Conservation (phyloP, 768 basidiomycete genomes). For the Hemileccinum rubropunctum region DNA sequence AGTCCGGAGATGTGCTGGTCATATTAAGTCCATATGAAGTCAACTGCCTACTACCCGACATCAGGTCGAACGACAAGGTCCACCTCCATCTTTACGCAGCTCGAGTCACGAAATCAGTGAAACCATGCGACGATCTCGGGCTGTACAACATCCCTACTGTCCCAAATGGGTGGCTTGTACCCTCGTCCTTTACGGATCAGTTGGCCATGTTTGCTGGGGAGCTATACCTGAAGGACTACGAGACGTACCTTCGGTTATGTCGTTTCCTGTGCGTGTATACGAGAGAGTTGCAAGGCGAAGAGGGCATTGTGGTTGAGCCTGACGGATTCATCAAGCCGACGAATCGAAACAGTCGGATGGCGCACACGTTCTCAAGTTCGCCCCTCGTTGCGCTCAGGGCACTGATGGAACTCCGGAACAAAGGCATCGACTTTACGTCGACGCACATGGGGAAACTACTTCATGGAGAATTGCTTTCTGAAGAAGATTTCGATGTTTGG, state of each 20-base stretch:
- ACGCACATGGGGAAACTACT: neutral
- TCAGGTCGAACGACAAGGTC: conserved; percentile 32
- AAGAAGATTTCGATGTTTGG: neutral
- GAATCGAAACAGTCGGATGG: neutral
- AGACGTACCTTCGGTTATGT: conserved; percentile 35
- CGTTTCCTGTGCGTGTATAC: conserved; percentile 36
- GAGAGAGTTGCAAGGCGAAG: conserved; percentile 44
- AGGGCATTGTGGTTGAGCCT: conserved; percentile 32
- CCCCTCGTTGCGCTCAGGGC: too few relatives aligned
- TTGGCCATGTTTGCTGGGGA: conserved; percentile 47
- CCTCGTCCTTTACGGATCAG: conserved; percentile 22
- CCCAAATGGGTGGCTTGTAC: conserved; percentile 13
- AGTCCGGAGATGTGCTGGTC: conserved; percentile 21
- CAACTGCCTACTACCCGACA: conserved; percentile 34
- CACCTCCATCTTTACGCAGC: conserved; percentile 43
- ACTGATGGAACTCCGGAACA: neutral
- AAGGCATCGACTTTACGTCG: neutral
- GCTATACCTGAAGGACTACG: conserved; percentile 36
- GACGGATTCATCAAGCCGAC: conserved; percentile 23
- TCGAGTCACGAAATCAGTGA: conserved; percentile 25
- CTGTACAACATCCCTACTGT: conserved; percentile 22
- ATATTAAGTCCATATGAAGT: conserved; percentile 41
- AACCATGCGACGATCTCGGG: conserved; percentile 27
- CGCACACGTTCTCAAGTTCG: too few relatives aligned
- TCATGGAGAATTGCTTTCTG: neutral